Conservation (phyloP, 345 rosid genomes). For the Eucalyptus shirleyi region DNA sequence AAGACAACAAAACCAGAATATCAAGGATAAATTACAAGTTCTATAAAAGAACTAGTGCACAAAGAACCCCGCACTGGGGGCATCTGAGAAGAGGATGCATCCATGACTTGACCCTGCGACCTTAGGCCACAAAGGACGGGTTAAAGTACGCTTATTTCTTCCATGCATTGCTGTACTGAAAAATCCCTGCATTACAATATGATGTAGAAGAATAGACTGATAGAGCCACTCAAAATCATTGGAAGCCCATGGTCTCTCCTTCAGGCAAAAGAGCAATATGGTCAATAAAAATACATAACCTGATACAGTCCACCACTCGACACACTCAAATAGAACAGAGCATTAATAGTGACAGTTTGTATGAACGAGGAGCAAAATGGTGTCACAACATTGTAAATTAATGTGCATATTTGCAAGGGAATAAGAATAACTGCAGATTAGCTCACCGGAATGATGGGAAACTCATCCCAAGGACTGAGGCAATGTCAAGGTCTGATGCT, state of each 20-base stretch:
- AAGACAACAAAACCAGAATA: not conserved
- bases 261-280: not conserved
- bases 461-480: constrained; percentile 96
- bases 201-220: not conserved
- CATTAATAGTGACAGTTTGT: not conserved
- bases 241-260: not conserved
- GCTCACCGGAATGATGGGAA: constrained; percentile 91
- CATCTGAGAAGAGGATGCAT: not conserved
- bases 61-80: not conserved
- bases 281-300: not conserved
- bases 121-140: not conserved
- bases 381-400: not conserved
- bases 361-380: not conserved
- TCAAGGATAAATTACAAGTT: not conserved
- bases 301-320: not conserved
- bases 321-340: not conserved
- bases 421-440: not conserved
- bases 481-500: constrained; percentile 83
- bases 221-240: not conserved
- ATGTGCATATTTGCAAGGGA: not conserved
- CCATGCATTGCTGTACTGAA: not conserved
- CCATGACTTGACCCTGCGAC: not conserved
- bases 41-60: not conserved
- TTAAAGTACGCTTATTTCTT: not conserved
- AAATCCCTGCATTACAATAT: not conserved